Base-by-base conservation (phyloP, 768 basidiomycete genomes). In the Leccinum aurantiacum region DNA sequence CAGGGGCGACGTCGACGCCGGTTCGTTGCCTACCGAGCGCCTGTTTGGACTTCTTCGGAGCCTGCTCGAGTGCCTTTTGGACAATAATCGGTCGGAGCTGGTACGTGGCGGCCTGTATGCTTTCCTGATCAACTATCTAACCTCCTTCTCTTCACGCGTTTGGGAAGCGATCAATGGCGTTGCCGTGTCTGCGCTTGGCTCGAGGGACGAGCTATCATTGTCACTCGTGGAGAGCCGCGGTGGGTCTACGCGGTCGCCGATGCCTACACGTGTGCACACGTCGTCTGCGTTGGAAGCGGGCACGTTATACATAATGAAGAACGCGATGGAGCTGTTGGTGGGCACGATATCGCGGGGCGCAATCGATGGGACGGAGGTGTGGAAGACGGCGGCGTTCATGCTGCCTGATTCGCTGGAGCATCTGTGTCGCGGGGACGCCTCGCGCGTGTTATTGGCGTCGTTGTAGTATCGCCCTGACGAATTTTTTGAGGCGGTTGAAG, bases 81-180 rank as follows among this genome's bases (percentile, higher is more conserved):
- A 90, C 61, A 88, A 83, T 60, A 91, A 88, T 60, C 87, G 86
- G 10, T 83, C 89, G 27, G 93, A 96, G 69, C 79, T 92, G 55
- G 89, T 95, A n/a, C 88, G 95, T 24, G 96, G 96, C 7, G 97
- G 98, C 70, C 79, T 98, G 19, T 98, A 96, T 72, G 93, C 93
- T 4, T 80, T 91, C 5, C 78, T 98, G 59, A 85, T 93, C 75
- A 96, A 96, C 74, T 95, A 93, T 69, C 76, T 96, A 11, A 37
- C 46, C 10, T 55, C 33, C 25, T 11, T 8, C 31, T 33, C 31
- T 33, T 58, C 7, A 74, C 3, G 58, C 52, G 0, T 66, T 65
- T 49, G 63, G 74, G 15, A 74, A 63, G 56, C 65, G 68, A 29
- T 66, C 68, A 0, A 57, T 73, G 59, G 66, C 71, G 6, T 53